A percentile compares a stretch with the other conserved stretches of the same genome.
phyloP scores from a whole-genome alignment of 257 asterid species.

The Solanum medicagineum region DNA sequence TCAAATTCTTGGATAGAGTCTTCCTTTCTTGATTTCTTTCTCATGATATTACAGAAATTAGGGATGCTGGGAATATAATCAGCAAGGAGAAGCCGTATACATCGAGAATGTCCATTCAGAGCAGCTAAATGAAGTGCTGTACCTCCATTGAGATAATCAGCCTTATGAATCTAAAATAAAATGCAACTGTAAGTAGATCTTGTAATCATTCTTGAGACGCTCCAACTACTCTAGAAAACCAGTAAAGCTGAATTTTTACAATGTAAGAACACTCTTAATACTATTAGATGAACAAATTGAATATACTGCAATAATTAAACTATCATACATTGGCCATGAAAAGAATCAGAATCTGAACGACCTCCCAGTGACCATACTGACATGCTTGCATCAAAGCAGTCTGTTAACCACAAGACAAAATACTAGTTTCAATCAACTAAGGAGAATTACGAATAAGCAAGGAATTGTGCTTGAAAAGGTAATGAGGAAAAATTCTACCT shows the following conservation, averaged over 20 bases:
- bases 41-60: conserved; percentile 40
- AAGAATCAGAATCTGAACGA: conserved; percentile 73
- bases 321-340: conserved; percentile 66
- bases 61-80: conserved; percentile 76
- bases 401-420: conserved; percentile 29
- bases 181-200: conserved; percentile 3
- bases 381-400: conserved; percentile 97
- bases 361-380: conserved; percentile 92
- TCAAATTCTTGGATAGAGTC: conserved; percentile 43
- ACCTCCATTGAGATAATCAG: conserved; percentile 83
- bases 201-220: not conserved
- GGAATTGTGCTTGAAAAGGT: not conserved
- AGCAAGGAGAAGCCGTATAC: conserved; percentile 72
- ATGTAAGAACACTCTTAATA: not conserved
- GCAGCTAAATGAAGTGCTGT: conserved; percentile 91
- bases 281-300: not conserved
- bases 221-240: not conserved
- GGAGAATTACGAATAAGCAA: not conserved
- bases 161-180: conserved; percentile 55
- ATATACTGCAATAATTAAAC: not conserved
- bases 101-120: conserved; percentile 67
- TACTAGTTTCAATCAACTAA: not conserved
- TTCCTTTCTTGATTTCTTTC: conserved; percentile 25
- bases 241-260: not conserved
- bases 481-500: conserved; percentile 26